These are phyloP conservation scores for Bromus sterilis DNA, from an alignment of 176 grass and related monocot genomes.

Conservation along the genomic window DNA sequence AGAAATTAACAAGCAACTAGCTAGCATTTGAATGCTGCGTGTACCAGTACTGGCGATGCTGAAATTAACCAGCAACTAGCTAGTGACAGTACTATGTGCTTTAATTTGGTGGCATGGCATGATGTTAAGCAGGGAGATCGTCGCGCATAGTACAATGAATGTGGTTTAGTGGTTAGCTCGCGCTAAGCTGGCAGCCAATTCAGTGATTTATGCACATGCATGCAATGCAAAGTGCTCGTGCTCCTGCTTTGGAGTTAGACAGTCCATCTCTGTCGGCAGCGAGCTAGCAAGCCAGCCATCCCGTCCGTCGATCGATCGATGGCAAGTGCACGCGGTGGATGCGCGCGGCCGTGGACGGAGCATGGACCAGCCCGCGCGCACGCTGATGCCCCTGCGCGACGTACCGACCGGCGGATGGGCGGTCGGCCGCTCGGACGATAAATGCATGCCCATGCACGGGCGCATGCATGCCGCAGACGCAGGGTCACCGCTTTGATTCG, in stretches of 20 bases:
- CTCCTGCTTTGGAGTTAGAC: background rate
- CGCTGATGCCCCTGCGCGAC: background rate
- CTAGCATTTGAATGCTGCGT: background rate
- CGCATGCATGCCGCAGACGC: background rate
- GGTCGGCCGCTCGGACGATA: background rate
- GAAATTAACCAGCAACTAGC: background rate
- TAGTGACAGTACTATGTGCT: background rate
- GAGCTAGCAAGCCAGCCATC: background rate
- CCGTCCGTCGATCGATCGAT: background rate
- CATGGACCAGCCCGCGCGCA: background rate
- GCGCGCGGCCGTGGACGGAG: background rate
- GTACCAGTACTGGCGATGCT: no score
- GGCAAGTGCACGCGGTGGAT: background rate
- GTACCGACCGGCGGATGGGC: background rate
- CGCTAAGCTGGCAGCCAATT: background rate
- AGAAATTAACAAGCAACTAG: background rate
- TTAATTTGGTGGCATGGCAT: background rate
- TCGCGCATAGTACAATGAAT: background rate
- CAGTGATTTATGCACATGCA: background rate
- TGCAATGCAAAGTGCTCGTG: background rate
- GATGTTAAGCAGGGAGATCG: background rate
- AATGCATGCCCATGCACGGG: background rate
- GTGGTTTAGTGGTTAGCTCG: background rate
- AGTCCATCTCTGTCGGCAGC: slow-evolving; percentile 6
- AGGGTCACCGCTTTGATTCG: background rate